Conservation (phyloP, 2,329 filamentous ascomycete genomes). For the Rhinocladiella similis region DNA sequence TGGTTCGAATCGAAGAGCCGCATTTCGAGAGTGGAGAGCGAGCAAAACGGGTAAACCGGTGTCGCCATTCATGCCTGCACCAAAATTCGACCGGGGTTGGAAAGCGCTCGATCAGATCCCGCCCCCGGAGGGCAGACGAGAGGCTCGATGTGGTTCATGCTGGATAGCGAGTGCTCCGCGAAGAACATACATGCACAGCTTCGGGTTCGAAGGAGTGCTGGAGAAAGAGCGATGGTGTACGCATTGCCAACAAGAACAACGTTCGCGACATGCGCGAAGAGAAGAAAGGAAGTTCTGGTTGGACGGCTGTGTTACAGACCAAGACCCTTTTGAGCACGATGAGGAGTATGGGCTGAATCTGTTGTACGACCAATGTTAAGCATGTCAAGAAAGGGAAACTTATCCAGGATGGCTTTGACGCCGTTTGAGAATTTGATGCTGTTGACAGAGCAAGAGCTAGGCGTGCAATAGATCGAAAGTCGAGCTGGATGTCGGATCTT, state of each 20-base stretch:
- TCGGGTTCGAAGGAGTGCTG: slow-evolving; percentile 18
- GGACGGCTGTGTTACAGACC: background rate
- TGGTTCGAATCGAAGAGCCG: slow-evolving; percentile 14
- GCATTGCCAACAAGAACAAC: slow-evolving; percentile 14
- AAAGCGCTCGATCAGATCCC: slow-evolving; percentile 19
- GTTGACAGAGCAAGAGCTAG: no score
- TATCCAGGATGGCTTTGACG: no score
- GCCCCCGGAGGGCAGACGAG: slow-evolving; percentile 13
- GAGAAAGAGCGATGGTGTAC: slow-evolving; percentile 21
- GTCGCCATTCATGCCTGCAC: background rate
- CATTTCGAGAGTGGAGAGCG: slow-evolving; percentile 21
- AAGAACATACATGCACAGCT: slow-evolving; percentile 11
- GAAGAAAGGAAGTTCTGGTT: slow-evolving; percentile 2
- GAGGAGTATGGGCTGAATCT: slow-evolving; percentile 4
- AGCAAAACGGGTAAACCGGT: slow-evolving; percentile 1
- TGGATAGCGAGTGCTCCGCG: slow-evolving; percentile 22
- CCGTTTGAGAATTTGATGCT: no score
- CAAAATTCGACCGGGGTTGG: slow-evolving; percentile 9
- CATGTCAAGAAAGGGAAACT: no score
- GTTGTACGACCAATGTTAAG: slow-evolving; percentile 9
- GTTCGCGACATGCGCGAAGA: slow-evolving; percentile 10
- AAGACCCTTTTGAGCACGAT: slow-evolving; percentile 5
- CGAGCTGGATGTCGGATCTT: no score
- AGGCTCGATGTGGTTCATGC: slow-evolving; percentile 16
- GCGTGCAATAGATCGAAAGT: no score